phyloP scores from a whole-genome alignment of 1,139 yeast species.

The Sugiyamaella neomexicana region DNA sequence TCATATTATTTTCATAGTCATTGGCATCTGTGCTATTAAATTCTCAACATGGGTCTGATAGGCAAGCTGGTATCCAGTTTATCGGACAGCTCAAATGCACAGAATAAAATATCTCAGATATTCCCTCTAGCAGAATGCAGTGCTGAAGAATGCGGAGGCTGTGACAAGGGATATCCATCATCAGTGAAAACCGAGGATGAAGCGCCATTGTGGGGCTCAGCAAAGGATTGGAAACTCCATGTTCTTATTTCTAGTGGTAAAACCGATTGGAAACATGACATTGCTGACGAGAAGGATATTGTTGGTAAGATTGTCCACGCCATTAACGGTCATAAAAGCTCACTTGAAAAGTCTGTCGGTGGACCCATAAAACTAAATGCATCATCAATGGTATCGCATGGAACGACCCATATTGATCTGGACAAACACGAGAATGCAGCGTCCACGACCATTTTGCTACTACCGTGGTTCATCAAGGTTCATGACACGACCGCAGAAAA shows the following conservation, averaged over 20 bases:
- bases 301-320: slow-evolving; percentile 50
- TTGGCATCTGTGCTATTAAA: no score
- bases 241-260: slow-evolving; percentile 80
- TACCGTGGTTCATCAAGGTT: slow-evolving; percentile 82
- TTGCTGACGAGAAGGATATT: slow-evolving; percentile 54
- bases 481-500: slow-evolving; percentile 50
- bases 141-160: slow-evolving; percentile 33
- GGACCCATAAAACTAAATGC: slow-evolving; percentile 39
- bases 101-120: slow-evolving; percentile 19
- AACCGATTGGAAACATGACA: slow-evolving; percentile 81
- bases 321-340: slow-evolving; percentile 15
- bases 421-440: slow-evolving; percentile 22
- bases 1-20: no score
- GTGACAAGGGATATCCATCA: slow-evolving; percentile 50
- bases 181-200: slow-evolving; percentile 56
- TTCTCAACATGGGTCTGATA: slow-evolving; percentile 17
- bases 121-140: slow-evolving; percentile 32
- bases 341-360: slow-evolving; percentile 24
- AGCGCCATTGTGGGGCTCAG: slow-evolving; percentile 65
- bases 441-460: slow-evolving; percentile 47
- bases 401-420: slow-evolving; percentile 5
- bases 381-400: slow-evolving; percentile 36
- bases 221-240: slow-evolving; percentile 69
- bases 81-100: slow-evolving; percentile 2
- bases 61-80: slow-evolving; percentile 17